Conservation (phyloP, 192 early-diverging fungal species). For the Podila epicladia region DNA sequence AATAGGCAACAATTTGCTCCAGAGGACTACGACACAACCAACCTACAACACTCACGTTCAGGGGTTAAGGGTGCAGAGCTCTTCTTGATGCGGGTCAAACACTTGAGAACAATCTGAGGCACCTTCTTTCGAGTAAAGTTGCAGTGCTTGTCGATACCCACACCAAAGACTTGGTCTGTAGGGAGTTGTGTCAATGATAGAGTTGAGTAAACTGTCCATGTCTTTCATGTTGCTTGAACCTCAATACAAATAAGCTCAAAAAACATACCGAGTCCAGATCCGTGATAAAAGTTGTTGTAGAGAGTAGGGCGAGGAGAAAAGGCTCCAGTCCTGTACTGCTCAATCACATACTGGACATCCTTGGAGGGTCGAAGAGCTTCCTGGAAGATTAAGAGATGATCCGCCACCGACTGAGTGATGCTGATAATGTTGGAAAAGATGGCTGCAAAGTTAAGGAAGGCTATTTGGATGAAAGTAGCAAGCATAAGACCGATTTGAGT, state of each 20-base stretch:
- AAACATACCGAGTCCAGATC: slow-evolving; percentile 65
- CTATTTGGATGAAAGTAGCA: slow-evolving; percentile 6
- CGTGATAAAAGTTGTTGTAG: slow-evolving; percentile 75
- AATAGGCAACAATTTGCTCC: background rate
- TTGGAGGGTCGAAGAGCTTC: slow-evolving; percentile 82
- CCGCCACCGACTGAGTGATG: slow-evolving; percentile 65
- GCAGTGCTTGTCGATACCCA: slow-evolving; percentile 74
- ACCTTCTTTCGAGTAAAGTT: slow-evolving; percentile 66
- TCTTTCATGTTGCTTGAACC: too few relatives aligned
- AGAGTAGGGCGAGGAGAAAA: slow-evolving; percentile 78
- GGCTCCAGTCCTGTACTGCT: slow-evolving; percentile 75
- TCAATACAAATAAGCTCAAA: too few relatives aligned
- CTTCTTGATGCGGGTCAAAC: slow-evolving; percentile 68
- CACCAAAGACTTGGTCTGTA: slow-evolving; percentile 80
- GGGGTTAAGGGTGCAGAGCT: slow-evolving; percentile 39
- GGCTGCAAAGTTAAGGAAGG: slow-evolving; percentile 59
- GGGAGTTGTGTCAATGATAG: too few relatives aligned
- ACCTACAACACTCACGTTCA: slow-evolving; percentile 32
- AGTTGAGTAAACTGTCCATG: too few relatives aligned
- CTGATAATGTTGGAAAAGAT: slow-evolving; percentile 59
- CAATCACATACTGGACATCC: slow-evolving; percentile 80
- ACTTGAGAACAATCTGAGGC: slow-evolving; percentile 69
- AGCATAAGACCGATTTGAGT: background rate
- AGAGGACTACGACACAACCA: background rate
- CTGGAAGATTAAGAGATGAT: slow-evolving; percentile 62